Evolutionary conservation across 208 protist genomes (phyloP), one percentile per base, ranked within the genome.

Genomic region (Leishmania major): DNA sequence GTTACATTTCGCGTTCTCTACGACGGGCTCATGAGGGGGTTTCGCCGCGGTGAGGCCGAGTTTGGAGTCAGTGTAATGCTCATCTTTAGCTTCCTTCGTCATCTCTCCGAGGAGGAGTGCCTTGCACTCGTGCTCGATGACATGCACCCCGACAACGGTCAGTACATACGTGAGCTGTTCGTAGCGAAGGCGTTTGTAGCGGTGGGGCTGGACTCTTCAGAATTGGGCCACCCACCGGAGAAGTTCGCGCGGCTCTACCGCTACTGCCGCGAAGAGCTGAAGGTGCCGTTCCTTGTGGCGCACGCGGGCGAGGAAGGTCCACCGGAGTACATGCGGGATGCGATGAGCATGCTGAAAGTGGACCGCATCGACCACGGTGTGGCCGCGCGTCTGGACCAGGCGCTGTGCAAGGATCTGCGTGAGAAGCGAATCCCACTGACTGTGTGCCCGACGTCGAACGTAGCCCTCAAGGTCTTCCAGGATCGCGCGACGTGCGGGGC

Each of bases 251-350:
- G 84, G n/a, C 84, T 93, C 76, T 92, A 85, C 72, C 84, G 76
- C 47, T 87, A 89, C 82, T 88, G 84, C 81, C 80, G 77, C 6
- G 84, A 88, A 37, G 86, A 85, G 80, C 82, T 92, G 51, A 47
- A 88, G 31, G 86, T 90, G 40, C 83, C 85, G 4, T 78, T 69
- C 59, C 51, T 84, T 35, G 90, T 91, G 15, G 88, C 86, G n/a
- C 90, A 93, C 84, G 87, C 90, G 5, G 90, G 90, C 17, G 90
- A 93, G 73, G 90, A 91, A 57, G 88, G 88, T 17, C 90, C 90
- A 28, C 83, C 88, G 49, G 66, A n/a, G 60, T 93, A 83, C 64
- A 88, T 90, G 59, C 17, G 59, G 51, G 64, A 80, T 37, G 69
- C 86, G 11, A 43, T 93, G 57, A 77, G 79, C 13, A 3, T 81